A percentile compares a stretch with the other conserved stretches of the same genome.
These are phyloP conservation scores for Silene vulgaris DNA, from an alignment of 179 eudicot genomes.

Conservation along the genomic window DNA sequence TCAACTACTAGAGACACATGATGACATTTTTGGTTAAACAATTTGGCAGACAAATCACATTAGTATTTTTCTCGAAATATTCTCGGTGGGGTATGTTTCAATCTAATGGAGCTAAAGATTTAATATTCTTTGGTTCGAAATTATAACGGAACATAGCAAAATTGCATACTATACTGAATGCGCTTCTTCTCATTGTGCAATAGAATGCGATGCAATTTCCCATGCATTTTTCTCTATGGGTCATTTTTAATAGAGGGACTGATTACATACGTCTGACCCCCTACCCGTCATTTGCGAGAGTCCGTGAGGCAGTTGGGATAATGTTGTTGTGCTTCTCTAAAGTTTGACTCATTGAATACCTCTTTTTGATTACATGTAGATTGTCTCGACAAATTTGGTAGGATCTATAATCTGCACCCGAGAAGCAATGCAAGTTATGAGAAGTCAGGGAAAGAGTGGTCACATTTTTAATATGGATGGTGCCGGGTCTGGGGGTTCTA, in stretches of 20 bases:
- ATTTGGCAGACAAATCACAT: neutral
- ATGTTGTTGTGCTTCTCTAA: neutral
- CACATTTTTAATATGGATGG: slow-evolving; percentile 99
- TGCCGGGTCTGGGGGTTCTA: slow-evolving; percentile 98
- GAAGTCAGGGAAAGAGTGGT: slow-evolving; percentile 58
- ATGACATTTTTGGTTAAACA: neutral
- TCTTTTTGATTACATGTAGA: slow-evolving; percentile 35
- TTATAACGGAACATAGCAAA: neutral
- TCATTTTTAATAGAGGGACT: neutral
- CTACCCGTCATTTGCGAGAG: neutral
- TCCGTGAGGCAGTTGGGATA: neutral
- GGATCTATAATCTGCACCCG: slow-evolving; percentile 96
- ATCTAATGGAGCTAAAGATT: no score
- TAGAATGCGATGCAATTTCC: neutral
- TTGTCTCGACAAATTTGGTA: slow-evolving; percentile 92
- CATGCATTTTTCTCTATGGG: neutral
- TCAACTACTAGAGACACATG: no score
- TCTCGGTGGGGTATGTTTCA: no score
- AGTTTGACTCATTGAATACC: neutral
- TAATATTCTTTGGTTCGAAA: no score
- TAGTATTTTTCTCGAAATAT: no score
- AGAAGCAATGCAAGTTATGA: slow-evolving; percentile 76
- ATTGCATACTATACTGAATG: neutral
- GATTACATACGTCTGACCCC: neutral
- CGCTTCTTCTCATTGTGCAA: neutral